Evolutionary conservation across 768 basidiomycete species (phyloP).

Genomic region (Tricholoma bakamatsutake): DNA sequence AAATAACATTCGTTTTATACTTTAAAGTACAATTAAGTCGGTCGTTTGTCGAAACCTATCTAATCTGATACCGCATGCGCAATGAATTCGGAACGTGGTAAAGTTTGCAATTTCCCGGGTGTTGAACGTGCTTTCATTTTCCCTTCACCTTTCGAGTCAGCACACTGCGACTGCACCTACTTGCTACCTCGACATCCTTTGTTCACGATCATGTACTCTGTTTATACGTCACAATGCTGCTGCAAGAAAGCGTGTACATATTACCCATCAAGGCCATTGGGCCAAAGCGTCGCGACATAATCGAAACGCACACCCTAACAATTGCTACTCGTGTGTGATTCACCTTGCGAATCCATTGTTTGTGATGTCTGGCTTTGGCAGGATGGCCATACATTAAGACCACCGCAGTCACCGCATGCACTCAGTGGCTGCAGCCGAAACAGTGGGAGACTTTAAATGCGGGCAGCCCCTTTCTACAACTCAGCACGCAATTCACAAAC

Average conservation of each 20-base stretch:
- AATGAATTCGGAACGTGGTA: too few species aligned
- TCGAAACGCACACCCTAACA: neutral
- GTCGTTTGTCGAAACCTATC: too few species aligned
- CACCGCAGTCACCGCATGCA: neutral
- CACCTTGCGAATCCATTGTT: neutral
- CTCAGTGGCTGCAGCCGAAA: neutral
- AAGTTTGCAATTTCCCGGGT: too few species aligned
- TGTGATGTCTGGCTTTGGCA: neutral
- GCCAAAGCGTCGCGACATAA: constrained; percentile 6
- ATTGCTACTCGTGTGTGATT: constrained; percentile 4
- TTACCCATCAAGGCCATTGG: constrained; percentile 4
- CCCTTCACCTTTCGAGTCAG: too few species aligned
- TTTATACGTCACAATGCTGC: neutral
- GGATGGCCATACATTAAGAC: neutral
- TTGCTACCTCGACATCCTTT: neutral
- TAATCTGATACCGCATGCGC: too few species aligned
- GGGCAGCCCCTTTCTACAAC: neutral
- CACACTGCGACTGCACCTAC: neutral
- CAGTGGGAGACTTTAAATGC: neutral
- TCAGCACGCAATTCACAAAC: neutral
- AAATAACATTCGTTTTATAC: too few species aligned
- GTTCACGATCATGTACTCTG: neutral
- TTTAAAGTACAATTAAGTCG: too few species aligned
- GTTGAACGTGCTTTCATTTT: neutral
- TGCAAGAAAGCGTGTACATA: neutral